phyloP scores from a whole-genome alignment of 768 basidiomycete species.

The Agrocybe praecox region DNA sequence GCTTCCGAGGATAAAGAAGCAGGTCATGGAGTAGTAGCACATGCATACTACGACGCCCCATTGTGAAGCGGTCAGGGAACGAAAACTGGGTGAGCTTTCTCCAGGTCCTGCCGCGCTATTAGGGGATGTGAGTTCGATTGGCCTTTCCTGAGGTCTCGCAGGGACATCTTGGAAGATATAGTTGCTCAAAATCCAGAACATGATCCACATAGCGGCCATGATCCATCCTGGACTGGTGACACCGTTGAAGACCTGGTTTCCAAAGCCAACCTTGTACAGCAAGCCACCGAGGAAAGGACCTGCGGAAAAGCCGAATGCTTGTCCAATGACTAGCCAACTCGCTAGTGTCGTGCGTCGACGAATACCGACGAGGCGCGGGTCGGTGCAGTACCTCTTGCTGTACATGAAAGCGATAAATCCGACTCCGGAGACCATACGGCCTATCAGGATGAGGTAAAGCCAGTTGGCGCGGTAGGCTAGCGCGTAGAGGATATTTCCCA shows the following conservation, averaged over 20 bases:
- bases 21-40: conserved; percentile 73
- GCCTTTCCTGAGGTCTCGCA: conserved; percentile 9
- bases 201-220: conserved; percentile 53
- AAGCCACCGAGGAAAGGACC: conserved; percentile 69
- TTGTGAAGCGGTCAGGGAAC: conserved; percentile 19
- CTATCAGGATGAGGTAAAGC: conserved; percentile 71
- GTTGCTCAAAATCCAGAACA: conserved; percentile 46
- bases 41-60: conserved; percentile 62
- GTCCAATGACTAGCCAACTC: conserved; percentile 63
- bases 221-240: conserved; percentile 70
- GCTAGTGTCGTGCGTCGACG: conserved; percentile 64
- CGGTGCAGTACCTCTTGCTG: conserved; percentile 68
- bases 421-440: conserved; percentile 65
- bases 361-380: conserved; percentile 67
- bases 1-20: conserved; percentile 69
- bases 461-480: conserved; percentile 59
- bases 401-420: conserved; percentile 71
- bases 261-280: conserved; percentile 62
- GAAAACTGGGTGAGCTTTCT: conserved; percentile 5
- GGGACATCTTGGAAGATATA: conserved; percentile 45
- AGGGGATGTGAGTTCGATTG: conserved; percentile 44
- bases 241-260: conserved; percentile 62
- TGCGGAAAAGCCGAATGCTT: conserved; percentile 60
- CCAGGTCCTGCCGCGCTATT: conserved; percentile 18
- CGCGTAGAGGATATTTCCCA: conserved; percentile 64